Evolutionary conservation across 2,329 filamentous ascomycete species (phyloP).

Genomic region (Raffaelea albimanens): DNA sequence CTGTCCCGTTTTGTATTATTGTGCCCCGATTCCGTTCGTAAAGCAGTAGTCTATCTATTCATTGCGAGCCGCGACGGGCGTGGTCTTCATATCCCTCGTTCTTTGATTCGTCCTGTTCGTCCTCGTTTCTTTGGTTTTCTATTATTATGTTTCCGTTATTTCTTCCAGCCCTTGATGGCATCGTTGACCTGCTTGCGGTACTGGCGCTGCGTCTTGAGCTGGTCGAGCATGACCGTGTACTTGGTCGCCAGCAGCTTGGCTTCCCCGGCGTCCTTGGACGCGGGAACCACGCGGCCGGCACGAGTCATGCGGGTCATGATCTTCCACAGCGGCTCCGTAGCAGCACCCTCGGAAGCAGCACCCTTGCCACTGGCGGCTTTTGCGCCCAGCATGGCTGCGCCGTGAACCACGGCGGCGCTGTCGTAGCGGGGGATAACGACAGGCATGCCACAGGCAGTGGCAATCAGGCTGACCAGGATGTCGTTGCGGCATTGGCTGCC

Average conservation of each 20-base stretch:
- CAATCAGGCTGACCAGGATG: conserved; percentile 83
- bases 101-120: background rate
- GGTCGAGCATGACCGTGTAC: conserved; percentile 92
- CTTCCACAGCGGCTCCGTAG: conserved; percentile 81
- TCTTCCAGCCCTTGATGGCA: conserved; percentile 30
- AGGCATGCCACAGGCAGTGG: conserved; percentile 83
- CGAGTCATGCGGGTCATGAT: conserved; percentile 99
- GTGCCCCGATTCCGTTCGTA: too few species aligned
- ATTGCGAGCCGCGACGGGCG: background rate
- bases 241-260: conserved; percentile 77
- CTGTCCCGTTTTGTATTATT: too few species aligned
- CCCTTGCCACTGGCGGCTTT: conserved; percentile 66
- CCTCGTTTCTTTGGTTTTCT: background rate
- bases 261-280: conserved; percentile 61
- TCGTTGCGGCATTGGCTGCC: conserved; percentile 96
- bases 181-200: conserved; percentile 75
- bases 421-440: conserved; percentile 91
- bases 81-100: background rate
- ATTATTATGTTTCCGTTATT: conserved; percentile 4
- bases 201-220: conserved; percentile 74
- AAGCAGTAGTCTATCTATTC: too few species aligned
- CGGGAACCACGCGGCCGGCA: conserved; percentile 73
- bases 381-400: conserved; percentile 95
- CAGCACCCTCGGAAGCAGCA: conserved; percentile 57
- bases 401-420: conserved; percentile 90